Base-by-base conservation (phyloP, 148 eudicot genomes). In the Heliamphora exappendiculata region DNA sequence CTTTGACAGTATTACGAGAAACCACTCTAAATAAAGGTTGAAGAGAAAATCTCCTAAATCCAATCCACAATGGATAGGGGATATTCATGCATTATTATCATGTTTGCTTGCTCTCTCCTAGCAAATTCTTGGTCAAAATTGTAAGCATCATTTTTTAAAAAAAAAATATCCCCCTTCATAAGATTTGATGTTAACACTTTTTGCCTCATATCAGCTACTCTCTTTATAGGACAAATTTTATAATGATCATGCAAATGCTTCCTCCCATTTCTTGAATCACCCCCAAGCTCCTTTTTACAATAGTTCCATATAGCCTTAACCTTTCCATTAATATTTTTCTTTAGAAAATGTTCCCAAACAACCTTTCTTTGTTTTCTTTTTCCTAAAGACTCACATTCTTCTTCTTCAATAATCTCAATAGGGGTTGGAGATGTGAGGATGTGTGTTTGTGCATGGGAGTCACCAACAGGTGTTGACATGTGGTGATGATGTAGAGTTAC, bases 61-160 rank as follows among this genome's bases (percentile, higher is more conserved):
- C 17, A 42, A 7, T 69, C 73, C 50, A 69, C 55, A 11, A 45
- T 26, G 54, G 19, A 24, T 0, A 26, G 51, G 11, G 55, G 54
- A 20, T 69, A 69, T 69, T 69, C 73, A 1, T 69, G 73, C 34
- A 26, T 47, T 37, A 67, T 67, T 5, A 69, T 45, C 54, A 45
- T 45, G 29, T 49, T 2, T 24, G 55, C 73, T 22, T 44, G 54
- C 36, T 13, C 33, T 45, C n/a, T 53, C 62, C 62, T 50, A 44
- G 57, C 11, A 10, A 28, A 14, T 45, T 70, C 39, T 70, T 45
- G 36, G 28, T 70, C 39, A 29, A 47, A 70, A 45, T 8, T 29
- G 24, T 26, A 1, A 5, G 57, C 5, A 13, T 70, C 14, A 13
- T 13, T n/a, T 70, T 47, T 70, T 28, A n/a, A n/a, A n/a, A n/a